Evolutionary conservation across 768 basidiomycete genomes (phyloP).

Genomic region (Antrodiella citrinella): DNA sequence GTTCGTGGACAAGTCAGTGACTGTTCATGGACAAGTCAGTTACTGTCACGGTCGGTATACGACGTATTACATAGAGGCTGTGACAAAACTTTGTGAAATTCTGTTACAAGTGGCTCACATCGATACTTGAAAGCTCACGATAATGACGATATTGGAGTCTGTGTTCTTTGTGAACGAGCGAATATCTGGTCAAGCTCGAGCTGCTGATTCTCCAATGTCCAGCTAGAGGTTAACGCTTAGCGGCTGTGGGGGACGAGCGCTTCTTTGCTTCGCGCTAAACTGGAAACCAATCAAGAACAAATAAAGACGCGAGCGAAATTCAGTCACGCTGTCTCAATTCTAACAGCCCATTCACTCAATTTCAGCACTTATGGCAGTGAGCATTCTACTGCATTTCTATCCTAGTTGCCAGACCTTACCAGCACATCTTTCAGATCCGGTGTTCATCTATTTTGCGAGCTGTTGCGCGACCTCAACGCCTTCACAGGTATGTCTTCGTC

Average conservation of each 20-base stretch:
- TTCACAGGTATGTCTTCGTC: conserved; percentile 16
- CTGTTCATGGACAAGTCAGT: neutral
- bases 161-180: neutral
- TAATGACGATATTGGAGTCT: no score
- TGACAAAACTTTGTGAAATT: neutral
- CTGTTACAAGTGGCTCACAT: neutral
- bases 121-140: neutral
- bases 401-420: neutral
- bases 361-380: conserved; percentile 20
- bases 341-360: neutral
- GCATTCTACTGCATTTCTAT: conserved; percentile 4
- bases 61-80: neutral
- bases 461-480: conserved; percentile 17
- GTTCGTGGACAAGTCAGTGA: neutral
- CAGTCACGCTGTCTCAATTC: neutral
- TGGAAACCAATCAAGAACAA: neutral
- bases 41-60: neutral
- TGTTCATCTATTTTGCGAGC: conserved; percentile 20
- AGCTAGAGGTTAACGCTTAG: no score
- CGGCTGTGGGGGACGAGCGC: no score
- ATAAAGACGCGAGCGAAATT: neutral
- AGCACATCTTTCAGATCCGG: conserved; percentile 16
- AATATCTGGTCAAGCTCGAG: neutral
- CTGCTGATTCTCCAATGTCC: neutral
- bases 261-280: neutral